A percentile compares a stretch with the other conserved stretches of the same genome.
These are phyloP conservation scores for Colletotrichum euphorbiae DNA, from an alignment of 2,329 filamentous ascomycete genomes.

Conservation along the genomic window DNA sequence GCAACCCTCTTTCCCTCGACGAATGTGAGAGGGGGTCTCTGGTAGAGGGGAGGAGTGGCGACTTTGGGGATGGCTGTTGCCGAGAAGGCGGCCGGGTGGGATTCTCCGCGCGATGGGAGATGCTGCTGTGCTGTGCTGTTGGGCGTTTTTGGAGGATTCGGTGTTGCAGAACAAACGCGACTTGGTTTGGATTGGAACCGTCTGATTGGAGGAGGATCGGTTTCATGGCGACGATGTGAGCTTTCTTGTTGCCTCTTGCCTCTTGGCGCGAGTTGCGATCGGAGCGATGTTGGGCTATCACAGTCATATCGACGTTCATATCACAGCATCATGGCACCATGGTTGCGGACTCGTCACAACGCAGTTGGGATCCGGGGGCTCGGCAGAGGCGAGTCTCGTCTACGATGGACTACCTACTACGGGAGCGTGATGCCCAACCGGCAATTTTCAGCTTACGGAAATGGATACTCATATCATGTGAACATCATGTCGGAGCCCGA, in stretches of 20 bases:
- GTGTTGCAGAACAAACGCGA: not conserved
- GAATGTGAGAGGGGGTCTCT: not conserved
- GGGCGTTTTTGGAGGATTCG: not conserved
- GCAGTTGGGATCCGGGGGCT: not conserved
- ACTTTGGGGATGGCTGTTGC: not conserved
- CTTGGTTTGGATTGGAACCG: not conserved
- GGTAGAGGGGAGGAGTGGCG: not conserved
- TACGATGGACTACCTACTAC: not conserved
- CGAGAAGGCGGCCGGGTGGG: not conserved
- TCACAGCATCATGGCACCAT: not conserved
- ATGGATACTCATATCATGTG: no score
- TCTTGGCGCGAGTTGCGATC: not conserved
- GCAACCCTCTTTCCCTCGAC: not conserved
- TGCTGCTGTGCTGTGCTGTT: no score
- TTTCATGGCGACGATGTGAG: not conserved
- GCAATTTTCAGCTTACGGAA: no score
- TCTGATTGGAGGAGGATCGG: not conserved
- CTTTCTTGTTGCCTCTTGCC: not conserved
- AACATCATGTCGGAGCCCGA: no score
- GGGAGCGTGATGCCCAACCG: not conserved
- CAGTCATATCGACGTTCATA: not conserved
- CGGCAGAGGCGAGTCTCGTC: not conserved
- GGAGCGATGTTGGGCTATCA: no score
- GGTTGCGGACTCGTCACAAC: no score
- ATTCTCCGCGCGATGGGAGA: no score